Evolutionary conservation across 140 eudicot genomes (phyloP).

Genomic region (Stevia rebaudiana): DNA sequence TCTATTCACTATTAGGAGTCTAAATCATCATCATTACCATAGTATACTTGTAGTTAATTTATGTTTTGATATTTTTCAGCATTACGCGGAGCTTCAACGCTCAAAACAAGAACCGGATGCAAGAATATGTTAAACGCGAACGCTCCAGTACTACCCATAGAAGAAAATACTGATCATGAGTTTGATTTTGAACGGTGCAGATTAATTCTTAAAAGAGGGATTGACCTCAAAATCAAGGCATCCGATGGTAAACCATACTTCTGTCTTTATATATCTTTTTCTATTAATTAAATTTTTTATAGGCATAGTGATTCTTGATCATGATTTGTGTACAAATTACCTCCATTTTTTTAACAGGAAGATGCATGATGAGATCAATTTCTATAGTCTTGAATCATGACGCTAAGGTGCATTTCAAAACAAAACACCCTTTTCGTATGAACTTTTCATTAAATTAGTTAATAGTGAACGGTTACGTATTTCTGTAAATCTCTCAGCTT

Average conservation of each 20-base stretch:
- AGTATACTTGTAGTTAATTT: background rate
- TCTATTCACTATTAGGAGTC: background rate
- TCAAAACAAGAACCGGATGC: constrained; percentile 62
- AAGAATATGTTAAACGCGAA: constrained; percentile 55
- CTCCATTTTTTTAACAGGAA: constrained; percentile 46
- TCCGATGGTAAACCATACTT: constrained; percentile 46
- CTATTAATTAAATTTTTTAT: background rate
- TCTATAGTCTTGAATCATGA: constrained; percentile 55
- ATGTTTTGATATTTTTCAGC: constrained; percentile 36
- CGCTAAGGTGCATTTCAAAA: constrained; percentile 47
- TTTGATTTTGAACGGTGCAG: constrained; percentile 54
- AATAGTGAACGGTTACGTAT: background rate
- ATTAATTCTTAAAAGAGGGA: constrained; percentile 55
- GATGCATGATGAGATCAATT: constrained; percentile 51
- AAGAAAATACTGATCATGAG: constrained; percentile 42
- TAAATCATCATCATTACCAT: background rate
- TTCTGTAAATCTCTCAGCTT: too few species aligned
- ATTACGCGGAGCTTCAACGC: constrained; percentile 74
- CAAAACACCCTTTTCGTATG: background rate
- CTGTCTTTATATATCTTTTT: background rate
- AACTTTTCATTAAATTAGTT: background rate
- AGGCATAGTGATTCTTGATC: background rate
- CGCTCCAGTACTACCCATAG: constrained; percentile 67
- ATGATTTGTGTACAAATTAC: background rate
- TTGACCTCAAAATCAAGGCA: constrained; percentile 46